Conservation (phyloP, 2,329 filamentous ascomycete genomes). For the Paraphoma sp. region DNA sequence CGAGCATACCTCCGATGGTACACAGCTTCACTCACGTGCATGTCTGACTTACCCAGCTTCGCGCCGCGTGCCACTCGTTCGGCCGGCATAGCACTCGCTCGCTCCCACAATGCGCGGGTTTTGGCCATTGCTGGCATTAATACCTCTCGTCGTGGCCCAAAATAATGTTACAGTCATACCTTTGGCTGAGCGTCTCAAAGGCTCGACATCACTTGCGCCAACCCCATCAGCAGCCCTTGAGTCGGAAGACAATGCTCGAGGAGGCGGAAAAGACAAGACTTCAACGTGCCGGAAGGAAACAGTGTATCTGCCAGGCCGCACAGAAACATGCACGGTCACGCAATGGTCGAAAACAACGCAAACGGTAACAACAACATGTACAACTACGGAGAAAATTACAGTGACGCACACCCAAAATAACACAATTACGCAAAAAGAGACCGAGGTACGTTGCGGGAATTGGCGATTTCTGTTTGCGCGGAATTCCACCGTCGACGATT, state of each 20-base stretch:
- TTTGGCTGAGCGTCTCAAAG: background rate
- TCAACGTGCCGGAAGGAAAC: constrained; percentile 10
- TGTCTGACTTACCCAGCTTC: constrained; percentile 26
- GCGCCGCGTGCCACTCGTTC: constrained; percentile 33
- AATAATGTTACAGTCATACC: constrained; percentile 21
- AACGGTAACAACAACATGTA: background rate
- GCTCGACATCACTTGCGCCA: constrained; percentile 1
- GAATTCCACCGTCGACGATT: too few relatives aligned
- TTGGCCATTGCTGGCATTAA: constrained; percentile 32
- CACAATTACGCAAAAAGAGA: constrained; percentile 15
- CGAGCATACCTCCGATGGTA: constrained; percentile 3
- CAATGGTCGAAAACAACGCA: background rate
- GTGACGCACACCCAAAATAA: constrained; percentile 10
- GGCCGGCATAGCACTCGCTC: constrained; percentile 34
- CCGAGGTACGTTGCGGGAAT: background rate
- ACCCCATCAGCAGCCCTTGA: background rate
- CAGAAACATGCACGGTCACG: constrained; percentile 3
- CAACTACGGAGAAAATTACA: constrained; percentile 11
- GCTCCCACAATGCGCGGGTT: constrained; percentile 39
- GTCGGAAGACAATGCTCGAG: background rate
- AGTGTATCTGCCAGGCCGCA: background rate
- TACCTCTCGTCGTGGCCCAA: constrained; percentile 25
- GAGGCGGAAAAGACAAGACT: background rate
- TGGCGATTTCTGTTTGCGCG: too few relatives aligned
- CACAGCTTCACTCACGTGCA: constrained; percentile 25